These are phyloP conservation scores for Salix exigua DNA, from an alignment of 345 rosid species.

Conservation along the genomic window DNA sequence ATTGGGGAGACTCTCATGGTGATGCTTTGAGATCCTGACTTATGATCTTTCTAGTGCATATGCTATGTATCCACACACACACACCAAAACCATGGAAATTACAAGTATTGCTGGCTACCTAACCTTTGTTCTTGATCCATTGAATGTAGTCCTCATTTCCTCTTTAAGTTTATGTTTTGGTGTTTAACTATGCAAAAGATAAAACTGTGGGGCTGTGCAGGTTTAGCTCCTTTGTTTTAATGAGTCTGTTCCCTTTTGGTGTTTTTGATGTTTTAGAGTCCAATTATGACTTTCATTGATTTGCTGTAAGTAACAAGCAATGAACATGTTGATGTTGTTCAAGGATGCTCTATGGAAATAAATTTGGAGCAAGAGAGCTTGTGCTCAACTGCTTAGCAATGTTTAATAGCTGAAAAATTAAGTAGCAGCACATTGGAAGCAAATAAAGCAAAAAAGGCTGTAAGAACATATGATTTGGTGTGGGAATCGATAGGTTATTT, in stretches of 20 bases:
- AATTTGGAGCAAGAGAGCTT: neutral
- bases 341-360: too few species aligned
- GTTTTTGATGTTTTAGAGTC: neutral
- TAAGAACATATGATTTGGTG: neutral
- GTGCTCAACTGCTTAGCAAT: neutral
- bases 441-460: neutral
- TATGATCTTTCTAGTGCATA: neutral
- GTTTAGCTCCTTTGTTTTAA: neutral
- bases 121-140: too few species aligned
- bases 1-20: conserved; percentile 68
- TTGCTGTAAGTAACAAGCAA: neutral
- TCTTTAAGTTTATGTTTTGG: neutral
- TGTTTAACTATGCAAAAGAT: neutral
- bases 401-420: neutral
- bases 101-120: neutral
- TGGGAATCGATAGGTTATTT: neutral
- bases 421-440: neutral
- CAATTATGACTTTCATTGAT: neutral
- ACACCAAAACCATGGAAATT: neutral
- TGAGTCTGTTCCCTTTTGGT: neutral
- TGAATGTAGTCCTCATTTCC: neutral
- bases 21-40: conserved; percentile 12
- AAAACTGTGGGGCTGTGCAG: neutral
- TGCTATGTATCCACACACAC: neutral
- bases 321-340: neutral